A percentile compares a stretch with the other conserved stretches of the same genome.
phyloP scores from a whole-genome alignment of 2,329 filamentous ascomycete species.

The Spiromastix sp. region DNA sequence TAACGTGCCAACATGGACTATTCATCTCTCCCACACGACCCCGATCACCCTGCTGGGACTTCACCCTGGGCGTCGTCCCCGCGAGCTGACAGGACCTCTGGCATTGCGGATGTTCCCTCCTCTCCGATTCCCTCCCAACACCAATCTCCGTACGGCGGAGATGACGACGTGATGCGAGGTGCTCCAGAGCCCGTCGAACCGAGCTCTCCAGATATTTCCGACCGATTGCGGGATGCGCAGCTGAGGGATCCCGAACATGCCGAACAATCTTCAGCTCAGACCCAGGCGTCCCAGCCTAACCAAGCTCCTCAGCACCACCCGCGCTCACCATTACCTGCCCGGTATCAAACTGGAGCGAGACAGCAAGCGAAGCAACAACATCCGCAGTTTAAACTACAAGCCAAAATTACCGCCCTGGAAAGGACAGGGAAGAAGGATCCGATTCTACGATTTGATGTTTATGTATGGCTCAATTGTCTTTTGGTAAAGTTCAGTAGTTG shows the following conservation, averaged over 20 bases:
- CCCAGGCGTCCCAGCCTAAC: too few relatives aligned
- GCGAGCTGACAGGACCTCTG: slow-evolving; percentile 36
- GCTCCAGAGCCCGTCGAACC: slow-evolving; percentile 9
- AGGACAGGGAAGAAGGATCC: slow-evolving; percentile 91
- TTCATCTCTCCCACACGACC: slow-evolving; percentile 46
- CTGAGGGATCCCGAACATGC: slow-evolving; percentile 28
- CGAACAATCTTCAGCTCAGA: slow-evolving; percentile 22
- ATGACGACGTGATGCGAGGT: slow-evolving; percentile 9
- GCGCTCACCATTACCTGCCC: slow-evolving; percentile 33
- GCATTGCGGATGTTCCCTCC: slow-evolving; percentile 28
- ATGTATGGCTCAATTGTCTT: slow-evolving; percentile 51
- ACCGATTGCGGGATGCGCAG: slow-evolving; percentile 30
- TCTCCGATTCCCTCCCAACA: slow-evolving; percentile 31
- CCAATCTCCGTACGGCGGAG: slow-evolving; percentile 23
- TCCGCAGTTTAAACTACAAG: slow-evolving; percentile 75
- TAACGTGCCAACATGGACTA: slow-evolving; percentile 66
- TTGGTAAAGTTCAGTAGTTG: slow-evolving; percentile 8
- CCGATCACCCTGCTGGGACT: slow-evolving; percentile 46
- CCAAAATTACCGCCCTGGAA: slow-evolving; percentile 89
- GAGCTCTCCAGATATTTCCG: slow-evolving; percentile 30
- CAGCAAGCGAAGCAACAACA: slow-evolving; percentile 37
- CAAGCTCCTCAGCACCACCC: slow-evolving; percentile 17
- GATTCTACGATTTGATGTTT: slow-evolving; percentile 88
- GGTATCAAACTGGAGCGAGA: slow-evolving; percentile 36
- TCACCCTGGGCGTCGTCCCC: slow-evolving; percentile 56